phyloP scores from a whole-genome alignment of 495 filamentous ascomycete genomes.

The Penicillium cinerascens region DNA sequence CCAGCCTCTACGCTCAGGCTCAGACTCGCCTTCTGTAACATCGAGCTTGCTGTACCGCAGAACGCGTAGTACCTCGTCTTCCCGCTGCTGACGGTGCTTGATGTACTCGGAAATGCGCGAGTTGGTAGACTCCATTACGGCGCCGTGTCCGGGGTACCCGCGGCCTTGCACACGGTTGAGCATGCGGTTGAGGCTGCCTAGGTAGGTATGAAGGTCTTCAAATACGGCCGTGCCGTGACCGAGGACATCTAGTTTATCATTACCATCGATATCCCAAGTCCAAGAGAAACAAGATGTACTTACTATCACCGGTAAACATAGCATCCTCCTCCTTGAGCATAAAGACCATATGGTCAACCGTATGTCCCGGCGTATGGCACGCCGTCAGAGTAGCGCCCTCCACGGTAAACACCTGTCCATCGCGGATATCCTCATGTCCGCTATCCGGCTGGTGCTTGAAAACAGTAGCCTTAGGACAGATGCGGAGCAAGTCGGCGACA shows the following conservation, averaged over 20 bases:
- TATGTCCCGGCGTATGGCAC: slow-evolving; percentile 79
- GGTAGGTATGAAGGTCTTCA: slow-evolving; percentile 72
- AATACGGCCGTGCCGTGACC: slow-evolving; percentile 94
- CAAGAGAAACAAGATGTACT: slow-evolving; percentile 7
- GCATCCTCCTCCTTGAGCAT: slow-evolving; percentile 70
- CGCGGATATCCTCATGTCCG: slow-evolving; percentile 48
- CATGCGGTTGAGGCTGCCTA: slow-evolving; percentile 73
- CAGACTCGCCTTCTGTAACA: slow-evolving; percentile 29
- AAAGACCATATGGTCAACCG: slow-evolving; percentile 78
- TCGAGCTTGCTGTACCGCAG: slow-evolving; percentile 46
- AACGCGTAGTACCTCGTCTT: slow-evolving; percentile 74
- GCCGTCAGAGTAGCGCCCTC: slow-evolving; percentile 76
- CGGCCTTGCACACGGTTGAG: slow-evolving; percentile 55
- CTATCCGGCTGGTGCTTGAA: slow-evolving; percentile 49
- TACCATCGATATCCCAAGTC: not conserved
- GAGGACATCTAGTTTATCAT: slow-evolving; percentile 57
- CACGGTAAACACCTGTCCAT: slow-evolving; percentile 70
- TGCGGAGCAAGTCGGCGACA: slow-evolving; percentile 57
- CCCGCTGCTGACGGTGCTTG: slow-evolving; percentile 69
- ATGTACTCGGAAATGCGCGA: slow-evolving; percentile 77
- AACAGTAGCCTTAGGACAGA: slow-evolving; percentile 54
- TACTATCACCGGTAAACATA: slow-evolving; percentile 87
- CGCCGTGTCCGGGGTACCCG: slow-evolving; percentile 89
- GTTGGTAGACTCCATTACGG: slow-evolving; percentile 63
- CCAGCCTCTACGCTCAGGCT: slow-evolving; percentile 45